These are phyloP conservation scores for Cytospora leucostoma DNA, from an alignment of 2,329 filamentous ascomycete species.

Conservation along the genomic window DNA sequence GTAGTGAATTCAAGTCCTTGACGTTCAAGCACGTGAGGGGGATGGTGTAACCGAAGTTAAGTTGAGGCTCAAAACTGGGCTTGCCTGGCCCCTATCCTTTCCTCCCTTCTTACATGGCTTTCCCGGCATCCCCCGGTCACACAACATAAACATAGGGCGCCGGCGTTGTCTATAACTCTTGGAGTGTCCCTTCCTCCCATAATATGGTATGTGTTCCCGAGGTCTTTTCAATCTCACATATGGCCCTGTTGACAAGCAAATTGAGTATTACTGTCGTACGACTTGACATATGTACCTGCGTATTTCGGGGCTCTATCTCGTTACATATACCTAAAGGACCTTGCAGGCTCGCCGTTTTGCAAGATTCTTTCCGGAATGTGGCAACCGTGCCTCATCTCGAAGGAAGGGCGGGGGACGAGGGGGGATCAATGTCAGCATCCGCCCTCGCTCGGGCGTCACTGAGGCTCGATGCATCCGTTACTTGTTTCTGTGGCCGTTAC, in stretches of 20 bases:
- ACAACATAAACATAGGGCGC: constrained; percentile 6
- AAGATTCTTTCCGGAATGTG: neutral
- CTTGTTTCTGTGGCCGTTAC: neutral
- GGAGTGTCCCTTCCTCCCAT: neutral
- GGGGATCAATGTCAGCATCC: neutral
- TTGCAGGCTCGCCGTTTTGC: neutral
- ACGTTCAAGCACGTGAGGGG: constrained; percentile 9
- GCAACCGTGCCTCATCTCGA: neutral
- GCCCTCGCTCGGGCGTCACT: constrained; percentile 5
- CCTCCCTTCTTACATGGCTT: neutral
- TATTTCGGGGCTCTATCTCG: neutral
- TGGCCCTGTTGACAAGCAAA: constrained; percentile 18
- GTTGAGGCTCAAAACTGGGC: constrained; percentile 22
- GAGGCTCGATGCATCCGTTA: constrained; percentile 4
- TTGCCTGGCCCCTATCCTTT: neutral
- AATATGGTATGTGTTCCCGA: neutral
- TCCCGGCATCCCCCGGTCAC: constrained; percentile 12
- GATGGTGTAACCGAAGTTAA: constrained; percentile 23
- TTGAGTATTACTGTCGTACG: constrained; percentile 12
- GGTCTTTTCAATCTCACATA: neutral
- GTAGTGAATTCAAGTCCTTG: constrained; percentile 4
- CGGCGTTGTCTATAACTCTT: constrained; percentile 5
- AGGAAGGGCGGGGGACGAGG: neutral
- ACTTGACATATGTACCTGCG: constrained; percentile 11
- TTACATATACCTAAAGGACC: neutral